Percentiles rank a stretch among this genome's conserved stretches.
Evolutionary conservation across 768 basidiomycete genomes (phyloP).

Genomic region (Gymnopilus junonius): DNA sequence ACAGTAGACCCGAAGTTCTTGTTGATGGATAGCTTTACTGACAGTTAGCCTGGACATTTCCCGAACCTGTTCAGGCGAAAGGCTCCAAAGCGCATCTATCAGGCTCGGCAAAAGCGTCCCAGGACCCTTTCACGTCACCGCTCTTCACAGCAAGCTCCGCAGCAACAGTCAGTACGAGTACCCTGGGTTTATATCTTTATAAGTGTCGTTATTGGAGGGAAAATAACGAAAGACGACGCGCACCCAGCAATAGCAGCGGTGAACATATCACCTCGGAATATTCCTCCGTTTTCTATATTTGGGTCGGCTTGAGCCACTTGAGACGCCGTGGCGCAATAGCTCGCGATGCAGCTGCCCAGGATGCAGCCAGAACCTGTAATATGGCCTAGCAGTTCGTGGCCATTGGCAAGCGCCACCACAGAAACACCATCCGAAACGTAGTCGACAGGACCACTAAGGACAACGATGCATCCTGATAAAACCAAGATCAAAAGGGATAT

Average conservation of each 20-base stretch:
- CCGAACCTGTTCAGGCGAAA: conserved; percentile 37
- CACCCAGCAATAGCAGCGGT: conserved; percentile 79
- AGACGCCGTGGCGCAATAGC: conserved; percentile 74
- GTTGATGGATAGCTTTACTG: conserved; percentile 8
- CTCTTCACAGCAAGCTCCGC: conserved; percentile 60
- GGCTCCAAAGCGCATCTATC: conserved; percentile 58
- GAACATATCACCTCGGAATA: conserved; percentile 82
- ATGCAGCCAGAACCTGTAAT: conserved; percentile 95
- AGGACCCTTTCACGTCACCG: conserved; percentile 56
- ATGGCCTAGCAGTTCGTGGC: conserved; percentile 68
- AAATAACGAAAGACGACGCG: conserved; percentile 31
- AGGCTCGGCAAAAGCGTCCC: conserved; percentile 69
- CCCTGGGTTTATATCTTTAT: conserved; percentile 36
- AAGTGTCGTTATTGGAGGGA: background rate
- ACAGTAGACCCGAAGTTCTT: background rate
- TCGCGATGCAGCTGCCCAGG: conserved; percentile 74
- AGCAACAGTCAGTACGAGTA: conserved; percentile 63
- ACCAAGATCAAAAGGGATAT: background rate
- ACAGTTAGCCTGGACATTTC: conserved; percentile 37
- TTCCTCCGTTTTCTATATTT: conserved; percentile 35
- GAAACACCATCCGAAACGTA: conserved; percentile 82
- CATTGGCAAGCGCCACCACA: conserved; percentile 76
- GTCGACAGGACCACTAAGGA: conserved; percentile 79
- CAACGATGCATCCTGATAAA: conserved; percentile 72
- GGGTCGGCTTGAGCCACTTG: conserved; percentile 35